Percentiles rank a stretch among this genome's conserved stretches.
phyloP scores from a whole-genome alignment of 768 basidiomycete genomes.

The Amanita thiersii region DNA sequence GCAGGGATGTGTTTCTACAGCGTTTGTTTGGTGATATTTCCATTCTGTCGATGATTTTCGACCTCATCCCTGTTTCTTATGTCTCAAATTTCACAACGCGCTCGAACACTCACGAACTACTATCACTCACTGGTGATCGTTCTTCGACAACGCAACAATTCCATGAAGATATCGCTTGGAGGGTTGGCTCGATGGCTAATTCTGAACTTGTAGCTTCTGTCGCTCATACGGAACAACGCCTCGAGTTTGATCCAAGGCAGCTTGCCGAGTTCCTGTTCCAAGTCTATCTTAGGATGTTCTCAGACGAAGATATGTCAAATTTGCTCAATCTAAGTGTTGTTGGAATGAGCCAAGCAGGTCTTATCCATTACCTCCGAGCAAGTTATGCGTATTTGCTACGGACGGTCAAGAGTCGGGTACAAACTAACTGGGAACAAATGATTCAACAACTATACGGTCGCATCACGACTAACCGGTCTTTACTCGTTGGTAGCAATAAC shows the following conservation, averaged over 20 bases:
- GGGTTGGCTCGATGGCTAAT: constrained; percentile 9
- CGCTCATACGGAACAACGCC: background rate
- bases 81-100: constrained; percentile 30
- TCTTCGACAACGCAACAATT: constrained; percentile 19
- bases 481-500: constrained; percentile 20
- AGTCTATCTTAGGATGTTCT: constrained; percentile 37
- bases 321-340: constrained; percentile 2
- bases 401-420: constrained; percentile 26
- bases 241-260: constrained; percentile 18
- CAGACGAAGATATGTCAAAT: constrained; percentile 23
- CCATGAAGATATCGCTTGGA: constrained; percentile 33
- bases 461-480: constrained; percentile 14
- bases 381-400: constrained; percentile 39
- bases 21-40: constrained; percentile 30
- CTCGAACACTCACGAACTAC: constrained; percentile 32
- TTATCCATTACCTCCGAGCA: constrained; percentile 35
- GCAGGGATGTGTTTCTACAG: constrained; percentile 21
- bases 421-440: constrained; percentile 31
- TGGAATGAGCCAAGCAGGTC: constrained; percentile 14
- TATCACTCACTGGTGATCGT: constrained; percentile 5
- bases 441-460: constrained; percentile 27
- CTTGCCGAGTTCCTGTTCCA: constrained; percentile 31
- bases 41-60: constrained; percentile 32
- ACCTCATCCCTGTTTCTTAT: constrained; percentile 30
- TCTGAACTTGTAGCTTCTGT: background rate